Percentiles rank a stretch among this genome's conserved stretches.
Conservation (phyloP, 352 stramenopile genomes). For the Globisporangium uncinulatum region DNA sequence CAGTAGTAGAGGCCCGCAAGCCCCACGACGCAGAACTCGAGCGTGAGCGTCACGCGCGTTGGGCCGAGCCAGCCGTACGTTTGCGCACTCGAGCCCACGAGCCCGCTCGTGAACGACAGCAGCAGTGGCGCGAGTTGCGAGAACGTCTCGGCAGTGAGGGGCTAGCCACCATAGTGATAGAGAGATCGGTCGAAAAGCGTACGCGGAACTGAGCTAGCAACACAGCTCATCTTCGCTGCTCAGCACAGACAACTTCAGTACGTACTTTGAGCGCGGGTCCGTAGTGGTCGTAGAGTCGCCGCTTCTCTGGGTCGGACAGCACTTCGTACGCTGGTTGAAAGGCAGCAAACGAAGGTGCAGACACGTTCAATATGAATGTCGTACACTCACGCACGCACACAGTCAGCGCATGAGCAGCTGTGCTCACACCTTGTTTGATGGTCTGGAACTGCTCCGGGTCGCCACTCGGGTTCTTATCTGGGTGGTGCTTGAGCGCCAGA, state of each 20-base stretch:
- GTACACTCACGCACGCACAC: too few relatives aligned
- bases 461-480: too few relatives aligned
- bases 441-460: not conserved
- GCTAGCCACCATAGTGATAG: conserved; percentile 9
- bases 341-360: too few relatives aligned
- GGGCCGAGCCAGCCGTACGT: conserved; percentile 28
- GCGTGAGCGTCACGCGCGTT: conserved; percentile 17
- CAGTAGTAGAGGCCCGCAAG: conserved; percentile 62
- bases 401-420: not conserved
- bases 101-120: conserved; percentile 50
- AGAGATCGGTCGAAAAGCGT: not conserved
- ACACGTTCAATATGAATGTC: too few relatives aligned
- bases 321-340: conserved; percentile 54
- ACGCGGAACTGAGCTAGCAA: not conserved
- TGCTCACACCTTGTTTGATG: not conserved
- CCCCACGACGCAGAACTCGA: conserved; percentile 48
- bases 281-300: conserved; percentile 71
- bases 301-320: conserved; percentile 68
- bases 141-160: conserved; percentile 56
- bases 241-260: not conserved
- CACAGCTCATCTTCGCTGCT: not conserved
- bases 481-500: conserved; percentile 41
- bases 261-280: conserved; percentile 41
- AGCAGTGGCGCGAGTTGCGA: conserved; percentile 56
- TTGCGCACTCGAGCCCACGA: conserved; percentile 38